A percentile compares a stretch with the other conserved stretches of the same genome.
Conservation (phyloP, 176 grass and related monocot species). For the Phyllostachys edulis region DNA sequence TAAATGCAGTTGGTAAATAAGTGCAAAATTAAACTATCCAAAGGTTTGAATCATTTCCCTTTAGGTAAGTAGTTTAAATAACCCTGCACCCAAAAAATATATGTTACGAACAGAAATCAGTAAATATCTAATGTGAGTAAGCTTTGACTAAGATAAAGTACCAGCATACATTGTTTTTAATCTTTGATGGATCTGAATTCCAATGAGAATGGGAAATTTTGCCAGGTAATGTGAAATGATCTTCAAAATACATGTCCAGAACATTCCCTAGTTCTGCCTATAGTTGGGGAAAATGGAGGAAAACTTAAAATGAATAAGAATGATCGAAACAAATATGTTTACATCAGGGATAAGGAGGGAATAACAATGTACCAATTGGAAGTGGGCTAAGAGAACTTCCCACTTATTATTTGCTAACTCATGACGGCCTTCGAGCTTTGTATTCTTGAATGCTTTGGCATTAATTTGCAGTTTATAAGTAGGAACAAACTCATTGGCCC, state of each 20-base stretch:
- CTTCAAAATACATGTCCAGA: too few relatives aligned
- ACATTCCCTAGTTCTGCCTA: too few relatives aligned
- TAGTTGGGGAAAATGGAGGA: too few relatives aligned
- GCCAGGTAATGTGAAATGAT: too few relatives aligned
- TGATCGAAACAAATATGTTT: too few relatives aligned
- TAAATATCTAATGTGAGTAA: neutral
- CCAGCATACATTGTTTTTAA: conserved; percentile 58
- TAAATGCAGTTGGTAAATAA: too few relatives aligned
- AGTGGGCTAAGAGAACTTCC: conserved; percentile 84
- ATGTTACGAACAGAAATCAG: neutral
- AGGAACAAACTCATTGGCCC: conserved; percentile 68
- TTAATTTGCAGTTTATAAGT: conserved; percentile 73
- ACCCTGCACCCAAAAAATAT: conserved; percentile 38
- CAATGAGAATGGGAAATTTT: conserved; percentile 50
- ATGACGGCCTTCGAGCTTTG: conserved; percentile 59
- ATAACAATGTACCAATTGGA: too few relatives aligned
- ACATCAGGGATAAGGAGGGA: too few relatives aligned
- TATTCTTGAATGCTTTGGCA: conserved; percentile 47
- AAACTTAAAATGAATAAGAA: too few relatives aligned
- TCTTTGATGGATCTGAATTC: conserved; percentile 50
- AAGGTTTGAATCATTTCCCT: too few relatives aligned
- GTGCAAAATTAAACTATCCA: too few relatives aligned
- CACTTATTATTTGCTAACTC: conserved; percentile 62
- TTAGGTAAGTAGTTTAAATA: too few relatives aligned
- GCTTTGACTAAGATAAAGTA: conserved; percentile 1